Percentiles rank a stretch among this genome's conserved stretches.
These are phyloP conservation scores for Fragilariopsis cylindrus DNA, from an alignment of 108 stramenopile genomes.

Conservation along the genomic window DNA sequence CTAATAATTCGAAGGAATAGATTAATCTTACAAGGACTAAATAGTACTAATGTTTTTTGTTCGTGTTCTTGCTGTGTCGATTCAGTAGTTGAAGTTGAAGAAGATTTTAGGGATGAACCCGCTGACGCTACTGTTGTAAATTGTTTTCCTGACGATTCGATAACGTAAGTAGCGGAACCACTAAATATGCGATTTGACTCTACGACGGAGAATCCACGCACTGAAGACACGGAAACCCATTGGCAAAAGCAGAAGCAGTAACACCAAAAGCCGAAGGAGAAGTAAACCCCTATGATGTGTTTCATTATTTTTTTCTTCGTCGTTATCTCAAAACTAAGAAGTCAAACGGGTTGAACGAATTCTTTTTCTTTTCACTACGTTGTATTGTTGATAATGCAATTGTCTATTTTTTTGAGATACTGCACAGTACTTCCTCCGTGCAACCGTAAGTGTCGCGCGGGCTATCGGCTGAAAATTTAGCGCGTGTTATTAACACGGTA, in stretches of 20 bases:
- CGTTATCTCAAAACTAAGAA: neutral
- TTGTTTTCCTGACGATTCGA: neutral
- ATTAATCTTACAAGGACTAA: slow-evolving; percentile 96
- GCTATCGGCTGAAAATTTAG: too few relatives aligned
- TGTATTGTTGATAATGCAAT: too few relatives aligned
- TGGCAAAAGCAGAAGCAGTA: neutral
- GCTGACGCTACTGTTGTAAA: too few relatives aligned
- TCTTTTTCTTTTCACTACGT: neutral
- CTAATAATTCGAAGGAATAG: slow-evolving; percentile 95
- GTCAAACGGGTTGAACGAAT: neutral
- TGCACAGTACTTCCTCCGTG: too few relatives aligned
- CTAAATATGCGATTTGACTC: neutral
- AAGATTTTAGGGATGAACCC: neutral
- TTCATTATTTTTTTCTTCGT: neutral
- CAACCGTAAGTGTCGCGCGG: too few relatives aligned
- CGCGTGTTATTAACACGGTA: too few relatives aligned
- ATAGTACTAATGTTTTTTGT: slow-evolving; percentile 48
- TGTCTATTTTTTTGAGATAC: too few relatives aligned
- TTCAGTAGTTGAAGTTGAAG: slow-evolving; percentile 4
- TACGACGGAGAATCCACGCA: slow-evolving; percentile 1
- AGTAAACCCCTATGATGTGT: neutral
- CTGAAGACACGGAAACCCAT: neutral
- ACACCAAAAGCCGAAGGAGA: neutral
- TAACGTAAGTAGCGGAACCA: neutral
- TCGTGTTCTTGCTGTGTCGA: neutral